phyloP scores from a whole-genome alignment of 2,329 filamentous ascomycete species.

The Talaromyces sp. region DNA sequence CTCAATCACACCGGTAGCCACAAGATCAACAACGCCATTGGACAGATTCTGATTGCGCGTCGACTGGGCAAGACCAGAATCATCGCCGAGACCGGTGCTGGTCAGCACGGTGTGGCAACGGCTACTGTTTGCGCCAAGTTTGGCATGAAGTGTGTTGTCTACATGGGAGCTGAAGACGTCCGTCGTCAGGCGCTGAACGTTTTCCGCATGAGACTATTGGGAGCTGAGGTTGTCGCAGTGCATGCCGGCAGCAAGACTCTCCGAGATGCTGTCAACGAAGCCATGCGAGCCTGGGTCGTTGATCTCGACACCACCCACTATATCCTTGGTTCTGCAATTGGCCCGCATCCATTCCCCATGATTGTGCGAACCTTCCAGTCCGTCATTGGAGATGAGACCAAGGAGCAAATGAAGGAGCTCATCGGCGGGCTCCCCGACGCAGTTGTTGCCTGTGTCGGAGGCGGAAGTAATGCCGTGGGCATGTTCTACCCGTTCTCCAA shows the following conservation, averaged over 20 bases:
- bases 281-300: constrained; percentile 88
- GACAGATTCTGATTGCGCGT: constrained; percentile 81
- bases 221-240: constrained; percentile 86
- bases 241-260: constrained; percentile 82
- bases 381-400: constrained; percentile 92
- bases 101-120: constrained; percentile 95
- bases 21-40: constrained; percentile 99
- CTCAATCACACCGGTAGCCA: constrained; percentile 96
- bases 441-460: constrained; percentile 93
- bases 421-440: constrained; percentile 89
- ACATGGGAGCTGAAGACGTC: constrained; percentile 98
- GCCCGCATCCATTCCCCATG: constrained; percentile 94
- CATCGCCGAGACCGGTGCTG: constrained; percentile 95
- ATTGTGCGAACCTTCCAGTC: constrained; percentile 98
- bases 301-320: constrained; percentile 93
- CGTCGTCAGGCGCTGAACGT: constrained; percentile 94
- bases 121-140: constrained; percentile 98
- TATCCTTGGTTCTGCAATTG: constrained; percentile 95
- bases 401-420: constrained; percentile 79
- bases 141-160: constrained; percentile 95
- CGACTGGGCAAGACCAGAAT: constrained; percentile 92
- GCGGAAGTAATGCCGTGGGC: constrained; percentile 88
- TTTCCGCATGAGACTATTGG: constrained; percentile 95
- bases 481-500: constrained; percentile 98
- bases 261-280: constrained; percentile 90